Evolutionary conservation across 768 basidiomycete genomes (phyloP).

Genomic region (Trametes sanguinea): DNA sequence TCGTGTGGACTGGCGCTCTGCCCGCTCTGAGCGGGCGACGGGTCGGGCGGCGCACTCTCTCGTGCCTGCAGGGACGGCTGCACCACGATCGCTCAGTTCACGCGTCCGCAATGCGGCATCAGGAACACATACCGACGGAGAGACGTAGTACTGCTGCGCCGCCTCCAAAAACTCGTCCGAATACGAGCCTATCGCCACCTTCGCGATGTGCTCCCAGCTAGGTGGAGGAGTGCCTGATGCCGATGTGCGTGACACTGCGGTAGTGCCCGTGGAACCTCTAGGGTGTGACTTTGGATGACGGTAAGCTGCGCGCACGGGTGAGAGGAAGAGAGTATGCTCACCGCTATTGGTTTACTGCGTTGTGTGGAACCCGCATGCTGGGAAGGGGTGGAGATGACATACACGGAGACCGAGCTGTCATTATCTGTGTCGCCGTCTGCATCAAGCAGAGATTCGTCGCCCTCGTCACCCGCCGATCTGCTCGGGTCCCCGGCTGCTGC

Average conservation of each 20-base stretch:
- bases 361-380: not conserved
- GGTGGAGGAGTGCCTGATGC: not conserved
- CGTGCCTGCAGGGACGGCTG: constrained; percentile 1
- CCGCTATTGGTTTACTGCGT: not conserved
- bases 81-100: not conserved
- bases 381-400: not conserved
- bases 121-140: not conserved
- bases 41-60: not conserved
- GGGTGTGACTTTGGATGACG: not conserved
- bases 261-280: not conserved
- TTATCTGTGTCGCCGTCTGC: constrained; percentile 17
- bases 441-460: constrained; percentile 2
- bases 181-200: not conserved
- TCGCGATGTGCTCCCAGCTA: not conserved
- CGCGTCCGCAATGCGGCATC: too few relatives aligned
- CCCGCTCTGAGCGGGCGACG: too few relatives aligned
- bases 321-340: too few relatives aligned
- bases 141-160: constrained; percentile 5
- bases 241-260: too few relatives aligned
- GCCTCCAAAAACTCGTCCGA: constrained; percentile 7
- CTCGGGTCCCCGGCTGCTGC: not conserved
- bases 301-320: not conserved
- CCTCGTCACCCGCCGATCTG: not conserved
- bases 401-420: constrained; percentile 1
- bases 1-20: too few relatives aligned